Evolutionary conservation across 2,329 filamentous ascomycete genomes (phyloP), one percentile per base, ranked within the genome.

Genomic region (Fusarium brachygibbosum): DNA sequence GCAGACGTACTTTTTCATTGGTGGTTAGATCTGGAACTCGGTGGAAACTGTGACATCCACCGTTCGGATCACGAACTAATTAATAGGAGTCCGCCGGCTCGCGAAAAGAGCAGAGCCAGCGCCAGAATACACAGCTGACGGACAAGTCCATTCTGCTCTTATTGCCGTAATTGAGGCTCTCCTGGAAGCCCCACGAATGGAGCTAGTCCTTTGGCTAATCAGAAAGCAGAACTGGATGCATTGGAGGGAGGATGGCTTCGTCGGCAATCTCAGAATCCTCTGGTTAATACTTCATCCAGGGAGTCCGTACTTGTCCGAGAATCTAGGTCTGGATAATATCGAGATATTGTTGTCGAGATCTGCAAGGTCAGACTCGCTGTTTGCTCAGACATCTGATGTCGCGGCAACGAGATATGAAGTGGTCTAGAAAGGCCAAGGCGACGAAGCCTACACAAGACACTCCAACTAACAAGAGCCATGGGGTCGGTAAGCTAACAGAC

Each of bases 141-240:
- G 63, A 60, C 45, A 52, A 53, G 35, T 21, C 45, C 41, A 48
- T 56, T 40, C 10, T 46, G 28, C 19, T 44, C 46, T 46, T 68
- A 70, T 70, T 65, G 32, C 68, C 68, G 61, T 52, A 38, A 55
- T 65, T 74, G 71, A 63, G 59, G 58, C 71, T 60, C 50, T 50
- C 34, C 21, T 25, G 48, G 40, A 59, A 51, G 51, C 37, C 55
- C 66, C 63, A 50, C 21, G 25, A 29, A 34, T 35, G 23, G 46
- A 60, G 54, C 54, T 65, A 68, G 63, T 61, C 46, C 49, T 41
- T 46, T 55, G 37, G 41, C 57, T 63, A 69, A 67, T 44, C 53
- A 38, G 29, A 49, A 58, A 58, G 54, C 40, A 68, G 45, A 49
- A 50, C 38, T 35, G 31, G 19, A 50, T 67, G 66, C 38, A 46